These are phyloP conservation scores for Tephrocybe rancida DNA, from an alignment of 768 basidiomycete species.

Conservation along the genomic window DNA sequence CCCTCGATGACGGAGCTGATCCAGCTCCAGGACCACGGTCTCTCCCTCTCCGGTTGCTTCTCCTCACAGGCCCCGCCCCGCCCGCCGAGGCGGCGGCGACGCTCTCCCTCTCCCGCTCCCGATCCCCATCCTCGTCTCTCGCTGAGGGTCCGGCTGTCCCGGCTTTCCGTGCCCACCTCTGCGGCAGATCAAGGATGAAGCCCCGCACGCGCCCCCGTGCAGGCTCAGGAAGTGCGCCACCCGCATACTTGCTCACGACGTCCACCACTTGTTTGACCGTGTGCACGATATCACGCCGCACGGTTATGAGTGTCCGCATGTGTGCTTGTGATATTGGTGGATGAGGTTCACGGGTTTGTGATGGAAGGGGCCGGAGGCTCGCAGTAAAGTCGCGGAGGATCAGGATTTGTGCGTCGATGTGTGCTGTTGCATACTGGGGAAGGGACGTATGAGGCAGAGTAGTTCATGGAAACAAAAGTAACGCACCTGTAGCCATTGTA, in stretches of 20 bases:
- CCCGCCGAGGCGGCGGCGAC: constrained; percentile 37
- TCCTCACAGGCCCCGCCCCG: constrained; percentile 27
- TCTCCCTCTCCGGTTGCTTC: constrained; percentile 34
- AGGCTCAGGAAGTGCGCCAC: constrained; percentile 84
- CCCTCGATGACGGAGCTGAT: constrained; percentile 30
- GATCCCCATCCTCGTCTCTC: constrained; percentile 15
- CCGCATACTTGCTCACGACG: constrained; percentile 84
- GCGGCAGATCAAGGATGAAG: constrained; percentile 80
- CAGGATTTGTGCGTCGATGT: constrained; percentile 86
- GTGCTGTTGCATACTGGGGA: constrained; percentile 77
- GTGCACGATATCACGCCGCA: constrained; percentile 82
- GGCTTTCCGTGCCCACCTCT: constrained; percentile 67
- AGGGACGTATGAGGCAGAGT: background rate
- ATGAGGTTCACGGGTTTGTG: constrained; percentile 27
- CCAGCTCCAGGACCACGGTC: constrained; percentile 40
- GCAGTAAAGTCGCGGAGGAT: constrained; percentile 84
- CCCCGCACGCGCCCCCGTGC: constrained; percentile 72
- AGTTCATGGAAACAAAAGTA: background rate
- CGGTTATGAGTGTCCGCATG: constrained; percentile 68
- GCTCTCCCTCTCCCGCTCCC: constrained; percentile 25
- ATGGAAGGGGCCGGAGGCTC: constrained; percentile 57
- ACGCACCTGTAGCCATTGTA: constrained; percentile 85
- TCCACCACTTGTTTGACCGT: constrained; percentile 90
- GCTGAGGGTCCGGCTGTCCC: constrained; percentile 19
- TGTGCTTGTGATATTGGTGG: constrained; percentile 44